phyloP scores from a whole-genome alignment of 2,329 filamentous ascomycete species.

The Epichloe sylvatica region DNA sequence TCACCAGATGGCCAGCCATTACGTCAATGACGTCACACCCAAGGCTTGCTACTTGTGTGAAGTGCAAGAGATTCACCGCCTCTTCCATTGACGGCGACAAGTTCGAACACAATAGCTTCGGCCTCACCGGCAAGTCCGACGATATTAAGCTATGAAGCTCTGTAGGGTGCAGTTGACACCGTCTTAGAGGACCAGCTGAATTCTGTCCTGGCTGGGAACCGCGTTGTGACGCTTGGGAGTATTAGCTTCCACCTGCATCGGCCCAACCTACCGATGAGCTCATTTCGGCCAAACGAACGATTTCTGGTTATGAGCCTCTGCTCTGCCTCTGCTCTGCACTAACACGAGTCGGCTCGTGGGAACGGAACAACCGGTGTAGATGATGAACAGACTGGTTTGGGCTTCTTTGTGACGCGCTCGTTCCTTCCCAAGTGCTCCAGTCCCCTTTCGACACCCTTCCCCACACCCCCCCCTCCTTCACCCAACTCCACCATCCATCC shows the following conservation, averaged over 20 bases:
- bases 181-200: background rate
- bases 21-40: conserved; percentile 1
- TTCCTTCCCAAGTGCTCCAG: background rate
- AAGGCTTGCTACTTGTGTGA: background rate
- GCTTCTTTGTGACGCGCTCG: background rate
- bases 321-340: background rate
- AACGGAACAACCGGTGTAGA: too few relatives aligned
- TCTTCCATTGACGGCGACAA: background rate
- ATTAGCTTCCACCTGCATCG: too few relatives aligned
- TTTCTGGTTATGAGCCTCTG: background rate
- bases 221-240: too few relatives aligned
- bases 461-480: background rate
- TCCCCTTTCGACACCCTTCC: background rate
- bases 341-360: too few relatives aligned
- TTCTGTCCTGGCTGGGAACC: too few relatives aligned
- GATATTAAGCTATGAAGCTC: background rate
- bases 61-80: too few relatives aligned
- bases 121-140: background rate
- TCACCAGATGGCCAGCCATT: conserved; percentile 1
- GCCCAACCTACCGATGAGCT: too few relatives aligned
- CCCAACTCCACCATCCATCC: background rate
- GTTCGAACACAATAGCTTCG: background rate
- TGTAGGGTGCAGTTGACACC: background rate
- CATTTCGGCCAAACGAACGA: too few relatives aligned
- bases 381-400: background rate